Base-by-base conservation (phyloP, 2,329 filamentous ascomycete species). In the Fusarium sp. region DNA sequence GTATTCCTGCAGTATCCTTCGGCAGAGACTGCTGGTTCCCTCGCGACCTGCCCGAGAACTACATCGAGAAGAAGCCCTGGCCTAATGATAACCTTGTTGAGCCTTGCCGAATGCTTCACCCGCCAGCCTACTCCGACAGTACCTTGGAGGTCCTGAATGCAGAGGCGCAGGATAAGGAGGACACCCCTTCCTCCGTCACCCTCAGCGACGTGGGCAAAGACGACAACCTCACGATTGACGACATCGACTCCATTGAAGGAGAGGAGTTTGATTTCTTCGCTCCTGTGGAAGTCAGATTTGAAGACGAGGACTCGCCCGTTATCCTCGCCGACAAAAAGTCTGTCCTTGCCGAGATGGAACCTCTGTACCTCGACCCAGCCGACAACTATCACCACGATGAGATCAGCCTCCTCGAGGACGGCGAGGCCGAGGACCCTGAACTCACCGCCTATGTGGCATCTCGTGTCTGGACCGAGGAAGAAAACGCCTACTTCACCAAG, bases 21-120 rank as follows among this genome's bases (percentile, higher is more conserved):
- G 63, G 58, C 15, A 67, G 60, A 19, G 64, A 75, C 3, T 79
- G 77, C 37, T 78, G 76, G 76, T 27, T 77, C 10, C 69, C 70
- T 10, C 44, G 29, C 3, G 41, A 60, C 16, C 11, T 70, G 19
- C 55, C 49, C 1, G 21, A 59, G 10, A 29, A 49, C 5, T 10
- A 35, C 41, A 57, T 72, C 9, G 19, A 70, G 29, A 37, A 61
- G 4, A 62, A 46, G 31, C 56, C 46, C 5, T 75, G 72, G 73
- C 55, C 66, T 15, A 51, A 63, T 8, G 18, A 41, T 14, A 54
- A 67, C 12, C 49, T 60, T 7, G 19, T 37, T 5, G 69, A 61
- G 16, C 15, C 41, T 3, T 74, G 72, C 10, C 15, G 14, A 4
- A 31, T 48, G 37, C 44, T 49, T 19, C 54, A 54, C 33, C 42